Percentiles rank a stretch among this genome's conserved stretches.
phyloP scores from a whole-genome alignment of 2,329 filamentous ascomycete genomes.

The Sporothrix brunneoviolacea region DNA sequence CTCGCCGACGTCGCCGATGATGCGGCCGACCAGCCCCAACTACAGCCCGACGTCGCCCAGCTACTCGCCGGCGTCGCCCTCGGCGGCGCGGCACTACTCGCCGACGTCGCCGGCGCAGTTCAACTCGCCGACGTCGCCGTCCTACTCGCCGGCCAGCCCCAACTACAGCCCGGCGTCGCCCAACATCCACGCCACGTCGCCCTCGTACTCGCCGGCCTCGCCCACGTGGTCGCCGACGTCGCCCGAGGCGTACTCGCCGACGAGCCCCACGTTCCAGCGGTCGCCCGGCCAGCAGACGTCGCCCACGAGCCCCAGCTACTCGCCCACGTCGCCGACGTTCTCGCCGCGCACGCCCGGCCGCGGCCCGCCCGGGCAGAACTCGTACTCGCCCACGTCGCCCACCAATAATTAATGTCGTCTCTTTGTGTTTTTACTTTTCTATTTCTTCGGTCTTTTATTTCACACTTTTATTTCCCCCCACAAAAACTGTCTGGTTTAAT shows the following conservation, averaged over 20 bases:
- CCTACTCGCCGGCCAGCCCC: slow-evolving; percentile 64
- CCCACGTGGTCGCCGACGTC: slow-evolving; percentile 76
- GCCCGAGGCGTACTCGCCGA: slow-evolving; percentile 55
- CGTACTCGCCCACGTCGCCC: slow-evolving; percentile 35
- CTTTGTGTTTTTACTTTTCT: neutral
- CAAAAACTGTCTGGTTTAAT: slow-evolving; percentile 4
- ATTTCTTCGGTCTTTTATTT: neutral
- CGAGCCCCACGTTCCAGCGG: slow-evolving; percentile 53
- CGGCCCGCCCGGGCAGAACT: slow-evolving; percentile 29
- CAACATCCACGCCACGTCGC: slow-evolving; percentile 48
- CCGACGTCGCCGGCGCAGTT: slow-evolving; percentile 68
- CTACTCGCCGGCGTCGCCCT: slow-evolving; percentile 57
- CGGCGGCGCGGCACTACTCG: slow-evolving; percentile 51
- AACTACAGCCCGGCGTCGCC: slow-evolving; percentile 66
- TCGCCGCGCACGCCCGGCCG: slow-evolving; percentile 40
- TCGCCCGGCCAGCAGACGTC: slow-evolving; percentile 49
- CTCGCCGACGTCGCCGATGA: slow-evolving; percentile 54
- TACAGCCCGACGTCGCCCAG: slow-evolving; percentile 61
- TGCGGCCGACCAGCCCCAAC: slow-evolving; percentile 49
- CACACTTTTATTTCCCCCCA: neutral
- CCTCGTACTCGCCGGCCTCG: slow-evolving; percentile 62
- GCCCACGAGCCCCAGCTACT: slow-evolving; percentile 64
- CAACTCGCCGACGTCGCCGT: slow-evolving; percentile 68
- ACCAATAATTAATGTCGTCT: slow-evolving; percentile 24
- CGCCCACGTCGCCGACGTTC: slow-evolving; percentile 51